These are phyloP conservation scores for Hypoxylon subgilvum DNA, from an alignment of 495 filamentous ascomycete genomes.

Conservation along the genomic window DNA sequence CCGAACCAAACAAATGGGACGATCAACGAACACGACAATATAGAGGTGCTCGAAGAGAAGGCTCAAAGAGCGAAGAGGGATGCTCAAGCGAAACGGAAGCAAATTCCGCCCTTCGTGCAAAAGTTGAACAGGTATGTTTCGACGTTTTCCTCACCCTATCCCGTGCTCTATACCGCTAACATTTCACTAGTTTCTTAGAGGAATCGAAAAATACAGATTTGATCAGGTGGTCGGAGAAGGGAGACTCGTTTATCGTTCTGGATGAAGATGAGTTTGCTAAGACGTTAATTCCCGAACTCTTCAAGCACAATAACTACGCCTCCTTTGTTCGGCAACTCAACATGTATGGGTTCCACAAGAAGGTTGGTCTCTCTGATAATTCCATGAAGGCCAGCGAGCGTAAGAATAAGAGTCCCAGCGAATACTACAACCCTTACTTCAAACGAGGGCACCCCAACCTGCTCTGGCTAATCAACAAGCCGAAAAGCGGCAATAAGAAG, in stretches of 20 bases:
- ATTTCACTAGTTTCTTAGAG: slow-evolving; percentile 78
- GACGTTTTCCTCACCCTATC: not conserved
- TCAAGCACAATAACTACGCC: slow-evolving; percentile 99
- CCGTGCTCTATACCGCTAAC: slow-evolving; percentile 2
- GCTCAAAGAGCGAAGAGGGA: slow-evolving; percentile 80
- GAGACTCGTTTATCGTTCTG: slow-evolving; percentile 93
- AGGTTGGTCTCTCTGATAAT: slow-evolving; percentile 94
- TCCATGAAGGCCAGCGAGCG: slow-evolving; percentile 96
- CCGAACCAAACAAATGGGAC: slow-evolving; percentile 43
- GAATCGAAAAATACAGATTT: slow-evolving; percentile 89
- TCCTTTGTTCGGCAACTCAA: slow-evolving; percentile 98
- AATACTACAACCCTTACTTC: slow-evolving; percentile 97
- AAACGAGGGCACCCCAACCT: slow-evolving; percentile 90
- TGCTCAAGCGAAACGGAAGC: slow-evolving; percentile 82
- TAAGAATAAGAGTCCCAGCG: slow-evolving; percentile 95
- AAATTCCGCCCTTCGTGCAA: slow-evolving; percentile 97
- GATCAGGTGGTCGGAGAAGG: slow-evolving; percentile 96
- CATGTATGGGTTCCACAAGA: slow-evolving; percentile 99
- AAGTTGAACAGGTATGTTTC: slow-evolving; percentile 89
- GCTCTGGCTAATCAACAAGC: slow-evolving; percentile 97
- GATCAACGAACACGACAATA: slow-evolving; percentile 67
- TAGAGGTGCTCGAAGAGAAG: slow-evolving; percentile 77
- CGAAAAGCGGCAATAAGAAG: slow-evolving; percentile 72
- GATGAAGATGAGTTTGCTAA: slow-evolving; percentile 99
- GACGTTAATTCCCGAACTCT: slow-evolving; percentile 92